Evolutionary conservation across 2,329 filamentous ascomycete genomes (phyloP).

Genomic region (Neonectria punicea): DNA sequence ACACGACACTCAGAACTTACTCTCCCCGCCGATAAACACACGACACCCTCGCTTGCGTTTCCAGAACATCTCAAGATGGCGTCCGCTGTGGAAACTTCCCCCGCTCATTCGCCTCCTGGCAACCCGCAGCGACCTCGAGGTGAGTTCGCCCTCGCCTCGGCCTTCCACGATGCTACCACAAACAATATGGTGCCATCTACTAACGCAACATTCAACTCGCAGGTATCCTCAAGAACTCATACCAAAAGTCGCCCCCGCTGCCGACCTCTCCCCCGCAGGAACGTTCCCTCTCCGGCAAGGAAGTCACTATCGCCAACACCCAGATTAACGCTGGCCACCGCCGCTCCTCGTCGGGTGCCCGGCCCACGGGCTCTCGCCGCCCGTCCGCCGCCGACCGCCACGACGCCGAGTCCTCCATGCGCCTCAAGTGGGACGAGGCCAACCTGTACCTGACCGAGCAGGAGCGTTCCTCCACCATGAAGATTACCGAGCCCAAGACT

Average conservation of each 20-base stretch:
- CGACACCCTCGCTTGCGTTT: conserved; percentile 10
- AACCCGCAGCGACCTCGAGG: conserved; percentile 59
- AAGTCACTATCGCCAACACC: conserved; percentile 93
- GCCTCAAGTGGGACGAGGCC: conserved; percentile 98
- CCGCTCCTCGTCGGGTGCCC: conserved; percentile 78
- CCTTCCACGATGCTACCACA: neutral
- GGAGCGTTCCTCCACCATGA: conserved; percentile 95
- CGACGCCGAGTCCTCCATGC: conserved; percentile 68
- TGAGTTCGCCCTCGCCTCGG: conserved; percentile 37
- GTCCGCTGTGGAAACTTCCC: conserved; percentile 51
- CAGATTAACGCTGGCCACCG: conserved; percentile 92
- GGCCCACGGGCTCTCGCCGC: conserved; percentile 73
- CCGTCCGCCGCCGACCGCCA: conserved; percentile 65
- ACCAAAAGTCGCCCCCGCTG: conserved; percentile 68
- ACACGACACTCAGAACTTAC: conserved; percentile 6
- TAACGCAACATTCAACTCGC: neutral
- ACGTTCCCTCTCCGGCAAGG: conserved; percentile 73
- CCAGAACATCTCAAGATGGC: conserved; percentile 51
- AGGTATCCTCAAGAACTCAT: conserved; percentile 97
- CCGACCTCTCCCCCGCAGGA: conserved; percentile 59
- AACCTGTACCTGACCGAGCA: conserved; percentile 98
- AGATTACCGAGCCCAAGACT: conserved; percentile 98
- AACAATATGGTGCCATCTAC: neutral
- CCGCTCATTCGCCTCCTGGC: conserved; percentile 55
- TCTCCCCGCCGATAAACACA: conserved; percentile 28